Percentiles rank a stretch among this genome's conserved stretches.
Conservation (phyloP, 345 rosid species). For the Noccaea caerulescens region DNA sequence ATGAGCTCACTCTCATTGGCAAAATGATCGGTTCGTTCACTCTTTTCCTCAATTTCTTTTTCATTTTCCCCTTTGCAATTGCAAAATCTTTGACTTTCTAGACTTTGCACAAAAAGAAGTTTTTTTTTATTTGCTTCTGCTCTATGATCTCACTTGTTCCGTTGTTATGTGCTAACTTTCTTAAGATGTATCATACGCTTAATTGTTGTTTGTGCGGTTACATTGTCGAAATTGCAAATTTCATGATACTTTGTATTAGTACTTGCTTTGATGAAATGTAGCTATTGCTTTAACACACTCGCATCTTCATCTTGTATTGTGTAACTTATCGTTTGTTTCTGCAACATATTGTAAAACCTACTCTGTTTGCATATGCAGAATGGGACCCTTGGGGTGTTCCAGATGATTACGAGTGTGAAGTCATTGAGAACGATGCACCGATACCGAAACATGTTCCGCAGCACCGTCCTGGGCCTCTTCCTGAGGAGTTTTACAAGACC, state of each 20-base stretch:
- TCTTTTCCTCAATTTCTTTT: background rate
- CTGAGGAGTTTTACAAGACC: conserved; percentile 79
- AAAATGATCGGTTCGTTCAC: conserved; percentile 75
- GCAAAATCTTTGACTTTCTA: background rate
- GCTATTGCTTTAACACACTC: conserved; percentile 3
- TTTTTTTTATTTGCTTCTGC: background rate
- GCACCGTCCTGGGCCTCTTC: conserved; percentile 87
- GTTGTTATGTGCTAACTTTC: background rate
- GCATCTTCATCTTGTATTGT: background rate
- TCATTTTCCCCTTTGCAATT: background rate
- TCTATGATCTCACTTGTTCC: background rate
- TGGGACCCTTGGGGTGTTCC: conserved; percentile 97
- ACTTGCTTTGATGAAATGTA: background rate
- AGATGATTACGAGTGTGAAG: conserved; percentile 82
- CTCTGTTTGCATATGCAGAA: conserved; percentile 52
- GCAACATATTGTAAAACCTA: background rate
- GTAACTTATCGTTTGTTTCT: background rate
- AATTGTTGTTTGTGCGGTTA: background rate
- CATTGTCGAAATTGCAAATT: conserved; percentile 5
- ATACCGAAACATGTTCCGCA: conserved; percentile 85
- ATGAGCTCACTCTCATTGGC: conserved; percentile 75
- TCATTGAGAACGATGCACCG: conserved; percentile 77
- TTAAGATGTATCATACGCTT: no score
- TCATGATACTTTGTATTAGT: background rate
- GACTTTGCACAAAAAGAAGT: background rate